Evolutionary conservation across 176 grass and related monocot genomes (phyloP).

Genomic region (Bonia amplexicaulis): DNA sequence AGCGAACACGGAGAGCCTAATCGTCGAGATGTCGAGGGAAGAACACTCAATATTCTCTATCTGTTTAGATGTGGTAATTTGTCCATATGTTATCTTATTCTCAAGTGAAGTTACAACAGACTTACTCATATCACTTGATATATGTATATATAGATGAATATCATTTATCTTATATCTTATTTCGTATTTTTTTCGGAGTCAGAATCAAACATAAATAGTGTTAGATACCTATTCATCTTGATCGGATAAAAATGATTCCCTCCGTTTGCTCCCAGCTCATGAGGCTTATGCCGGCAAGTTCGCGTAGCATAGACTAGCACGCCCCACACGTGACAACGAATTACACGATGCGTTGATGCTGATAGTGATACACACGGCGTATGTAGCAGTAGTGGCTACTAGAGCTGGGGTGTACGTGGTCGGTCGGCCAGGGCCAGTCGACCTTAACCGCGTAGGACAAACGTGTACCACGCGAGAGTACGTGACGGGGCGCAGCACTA

Average conservation of each 20-base stretch:
- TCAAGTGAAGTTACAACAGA: no score
- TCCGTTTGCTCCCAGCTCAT: neutral
- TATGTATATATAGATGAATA: no score
- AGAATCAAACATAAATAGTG: accelerated
- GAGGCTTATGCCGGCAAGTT: neutral
- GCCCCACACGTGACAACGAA: neutral
- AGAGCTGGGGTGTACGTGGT: neutral
- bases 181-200: no score
- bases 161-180: no score
- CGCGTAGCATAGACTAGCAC: neutral
- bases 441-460: neutral
- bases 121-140: no score
- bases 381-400: neutral
- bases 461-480: neutral
- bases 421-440: neutral
- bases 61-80: no score
- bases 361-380: neutral
- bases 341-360: neutral
- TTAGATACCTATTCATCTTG: no score
- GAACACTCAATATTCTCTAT: no score
- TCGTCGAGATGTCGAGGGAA: no score
- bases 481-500: neutral
- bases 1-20: no score
- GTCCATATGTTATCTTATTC: no score
- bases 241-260: no score